phyloP scores from a whole-genome alignment of 2,329 filamentous ascomycete species.

The Ceratocystiopsis sp. region DNA sequence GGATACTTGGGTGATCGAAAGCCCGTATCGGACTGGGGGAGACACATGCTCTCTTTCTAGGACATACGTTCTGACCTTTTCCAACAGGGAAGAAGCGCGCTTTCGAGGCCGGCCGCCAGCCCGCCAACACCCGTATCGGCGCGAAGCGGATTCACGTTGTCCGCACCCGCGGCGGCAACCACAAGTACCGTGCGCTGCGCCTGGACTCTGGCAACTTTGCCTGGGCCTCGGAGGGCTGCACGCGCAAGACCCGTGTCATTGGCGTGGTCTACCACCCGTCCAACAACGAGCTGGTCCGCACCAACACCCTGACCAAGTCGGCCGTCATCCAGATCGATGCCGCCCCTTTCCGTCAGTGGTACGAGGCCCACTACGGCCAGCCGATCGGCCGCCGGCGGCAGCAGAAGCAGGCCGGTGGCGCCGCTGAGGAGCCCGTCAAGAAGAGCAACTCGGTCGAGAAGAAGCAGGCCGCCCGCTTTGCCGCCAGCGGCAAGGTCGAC shows the following conservation, averaged over 20 bases:
- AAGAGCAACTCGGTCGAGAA: constrained; percentile 92
- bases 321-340: constrained; percentile 98
- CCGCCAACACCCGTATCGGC: constrained; percentile 98
- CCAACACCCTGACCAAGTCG: constrained; percentile 98
- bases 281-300: constrained; percentile 99
- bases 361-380: constrained; percentile 98
- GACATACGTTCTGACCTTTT: constrained; percentile 59
- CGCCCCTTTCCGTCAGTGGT: constrained; percentile 98
- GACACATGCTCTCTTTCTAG: constrained; percentile 6
- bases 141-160: constrained; percentile 28
- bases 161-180: constrained; percentile 58
- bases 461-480: constrained; percentile 84
- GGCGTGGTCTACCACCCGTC: constrained; percentile 97
- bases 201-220: constrained; percentile 99
- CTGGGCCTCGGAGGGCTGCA: constrained; percentile 94
- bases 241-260: constrained; percentile 99
- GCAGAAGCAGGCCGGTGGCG: constrained; percentile 53
- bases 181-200: constrained; percentile 98
- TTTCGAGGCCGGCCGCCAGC: constrained; percentile 99
- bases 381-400: constrained; percentile 78
- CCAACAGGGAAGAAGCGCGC: constrained; percentile 82
- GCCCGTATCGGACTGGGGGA: constrained; percentile 39
- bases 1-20: constrained; percentile 26
- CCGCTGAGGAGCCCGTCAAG: constrained; percentile 53
- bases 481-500: constrained; percentile 84